Percentiles rank a stretch among this genome's conserved stretches.
Evolutionary conservation across 1,284 basidiomycete genomes (phyloP).

Genomic region (Cutaneotrichosporon cutaneum): DNA sequence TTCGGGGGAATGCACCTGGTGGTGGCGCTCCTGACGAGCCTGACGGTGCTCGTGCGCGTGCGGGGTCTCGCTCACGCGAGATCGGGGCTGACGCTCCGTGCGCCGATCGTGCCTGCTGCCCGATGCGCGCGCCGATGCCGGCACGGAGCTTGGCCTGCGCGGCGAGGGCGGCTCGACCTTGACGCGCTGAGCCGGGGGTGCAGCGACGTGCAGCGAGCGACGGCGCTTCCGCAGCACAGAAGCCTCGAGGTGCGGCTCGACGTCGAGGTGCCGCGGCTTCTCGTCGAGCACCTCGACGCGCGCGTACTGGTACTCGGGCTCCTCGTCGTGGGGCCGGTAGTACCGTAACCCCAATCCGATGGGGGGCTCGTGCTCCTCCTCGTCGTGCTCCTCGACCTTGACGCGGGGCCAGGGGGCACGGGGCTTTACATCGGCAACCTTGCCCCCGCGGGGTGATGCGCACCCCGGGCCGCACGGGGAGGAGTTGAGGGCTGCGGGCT

Average conservation of each 20-base stretch:
- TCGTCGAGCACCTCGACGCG: slow-evolving; percentile 7
- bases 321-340: neutral
- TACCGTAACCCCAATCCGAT: neutral
- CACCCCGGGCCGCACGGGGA: neutral
- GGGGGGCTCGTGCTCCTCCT: neutral
- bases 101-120: neutral
- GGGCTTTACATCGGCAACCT: neutral
- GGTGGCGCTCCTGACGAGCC: neutral
- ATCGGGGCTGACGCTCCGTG: neutral
- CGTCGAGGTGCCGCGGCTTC: neutral
- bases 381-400: neutral
- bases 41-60: neutral
- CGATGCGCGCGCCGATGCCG: neutral
- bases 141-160: neutral
- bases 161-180: neutral
- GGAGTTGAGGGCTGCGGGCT: neutral
- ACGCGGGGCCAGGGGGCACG: neutral
- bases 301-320: neutral
- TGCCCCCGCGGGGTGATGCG: neutral
- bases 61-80: neutral
- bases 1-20: neutral
- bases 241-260: slow-evolving; percentile 2
- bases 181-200: neutral
- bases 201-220: neutral
- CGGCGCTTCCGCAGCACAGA: slow-evolving; percentile 3